Evolutionary conservation across 139 green algal species (phyloP).

Genomic region (Asterochloris sp.): DNA sequence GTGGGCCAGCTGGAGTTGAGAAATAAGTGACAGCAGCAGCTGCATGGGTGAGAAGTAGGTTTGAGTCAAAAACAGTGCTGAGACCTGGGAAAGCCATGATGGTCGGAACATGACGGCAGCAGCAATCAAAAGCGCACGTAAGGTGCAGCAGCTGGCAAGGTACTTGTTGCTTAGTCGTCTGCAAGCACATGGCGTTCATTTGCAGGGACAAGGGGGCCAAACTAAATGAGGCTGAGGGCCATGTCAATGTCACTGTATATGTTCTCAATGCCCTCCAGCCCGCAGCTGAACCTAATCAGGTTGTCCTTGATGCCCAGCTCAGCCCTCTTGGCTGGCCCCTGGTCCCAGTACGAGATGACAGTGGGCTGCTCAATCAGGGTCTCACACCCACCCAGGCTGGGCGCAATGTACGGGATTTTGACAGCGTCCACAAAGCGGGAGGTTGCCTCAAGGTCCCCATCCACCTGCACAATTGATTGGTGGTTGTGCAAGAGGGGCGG

Average conservation of each 20-base stretch:
- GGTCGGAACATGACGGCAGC: too few species aligned
- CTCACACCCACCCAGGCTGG: constrained; percentile 96
- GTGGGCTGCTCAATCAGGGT: constrained; percentile 98
- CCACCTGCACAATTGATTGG: not conserved
- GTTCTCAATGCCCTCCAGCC: constrained; percentile 92
- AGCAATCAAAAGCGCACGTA: too few species aligned
- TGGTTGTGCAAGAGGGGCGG: too few species aligned
- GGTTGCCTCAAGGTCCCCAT: constrained; percentile 86
- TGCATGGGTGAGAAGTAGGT: too few species aligned
- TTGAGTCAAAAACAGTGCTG: too few species aligned
- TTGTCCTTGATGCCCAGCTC: constrained; percentile 98
- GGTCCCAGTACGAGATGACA: constrained; percentile 87
- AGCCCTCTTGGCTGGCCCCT: constrained; percentile 82
- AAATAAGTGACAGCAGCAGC: too few species aligned
- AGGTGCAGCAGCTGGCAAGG: too few species aligned
- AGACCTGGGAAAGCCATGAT: too few species aligned
- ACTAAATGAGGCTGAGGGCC: constrained; percentile 79
- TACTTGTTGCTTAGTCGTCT: not conserved
- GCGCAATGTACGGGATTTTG: constrained; percentile 96
- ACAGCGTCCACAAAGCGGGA: constrained; percentile 90
- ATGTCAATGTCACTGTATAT: constrained; percentile 93
- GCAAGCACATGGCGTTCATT: not conserved
- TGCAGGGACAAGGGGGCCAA: not conserved
- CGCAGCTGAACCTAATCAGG: constrained; percentile 89
- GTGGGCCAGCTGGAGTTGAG: too few species aligned